A percentile compares a stretch with the other conserved stretches of the same genome.
Conservation (phyloP, 805 yeast genomes). For the Candida ovalis region DNA sequence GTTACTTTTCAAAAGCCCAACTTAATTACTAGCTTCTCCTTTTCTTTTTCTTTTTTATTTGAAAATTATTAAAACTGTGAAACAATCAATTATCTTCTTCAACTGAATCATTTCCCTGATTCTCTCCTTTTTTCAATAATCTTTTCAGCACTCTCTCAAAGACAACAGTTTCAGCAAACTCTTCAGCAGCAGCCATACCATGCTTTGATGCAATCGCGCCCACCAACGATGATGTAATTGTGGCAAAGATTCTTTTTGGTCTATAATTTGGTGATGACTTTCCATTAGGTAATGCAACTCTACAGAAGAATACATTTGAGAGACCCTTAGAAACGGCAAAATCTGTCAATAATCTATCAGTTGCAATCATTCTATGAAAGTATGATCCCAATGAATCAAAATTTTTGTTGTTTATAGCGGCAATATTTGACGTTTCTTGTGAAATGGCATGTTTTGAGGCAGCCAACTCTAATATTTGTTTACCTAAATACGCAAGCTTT, state of each 20-base stretch:
- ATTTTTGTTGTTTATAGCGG: constrained; percentile 44
- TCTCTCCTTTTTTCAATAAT: constrained; percentile 3
- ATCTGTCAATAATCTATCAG: constrained; percentile 46
- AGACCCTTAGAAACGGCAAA: constrained; percentile 49
- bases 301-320: constrained; percentile 62
- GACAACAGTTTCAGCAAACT: constrained; percentile 46
- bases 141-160: constrained; percentile 34
- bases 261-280: constrained; percentile 31
- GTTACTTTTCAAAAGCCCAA: no score
- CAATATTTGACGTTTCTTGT: constrained; percentile 26
- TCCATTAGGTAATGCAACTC: constrained; percentile 33
- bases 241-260: constrained; percentile 29
- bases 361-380: constrained; percentile 46
- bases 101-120: neutral
- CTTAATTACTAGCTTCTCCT: no score
- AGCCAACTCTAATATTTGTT: constrained; percentile 51
- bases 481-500: constrained; percentile 70
- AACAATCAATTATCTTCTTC: neutral
- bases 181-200: constrained; percentile 56
- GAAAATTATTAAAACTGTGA: no score
- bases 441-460: constrained; percentile 40
- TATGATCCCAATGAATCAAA: constrained; percentile 60
- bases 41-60: no score
- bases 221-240: constrained; percentile 43
- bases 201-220: constrained; percentile 65